These are phyloP conservation scores for Kazachstania sp. DNA, from an alignment of 1,139 yeast species.

Conservation along the genomic window DNA sequence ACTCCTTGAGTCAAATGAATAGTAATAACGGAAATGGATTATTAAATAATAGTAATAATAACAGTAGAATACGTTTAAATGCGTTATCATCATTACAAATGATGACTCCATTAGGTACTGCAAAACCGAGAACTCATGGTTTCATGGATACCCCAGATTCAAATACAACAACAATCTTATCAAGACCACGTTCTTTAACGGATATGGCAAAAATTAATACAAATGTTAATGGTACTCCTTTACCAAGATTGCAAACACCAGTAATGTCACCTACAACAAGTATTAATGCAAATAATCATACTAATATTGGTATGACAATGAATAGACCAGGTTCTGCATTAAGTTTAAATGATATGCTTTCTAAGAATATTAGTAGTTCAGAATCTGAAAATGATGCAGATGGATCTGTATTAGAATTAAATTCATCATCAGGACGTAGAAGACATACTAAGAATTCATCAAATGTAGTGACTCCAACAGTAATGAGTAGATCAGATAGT, in stretches of 20 bases:
- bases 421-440: not conserved
- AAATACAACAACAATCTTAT: conserved; percentile 8
- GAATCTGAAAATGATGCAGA: conserved; percentile 14
- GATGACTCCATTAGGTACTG: conserved; percentile 31
- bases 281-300: not conserved
- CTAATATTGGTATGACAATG: not conserved
- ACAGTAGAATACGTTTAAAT: conserved; percentile 21
- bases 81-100: conserved; percentile 34
- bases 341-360: conserved; percentile 18
- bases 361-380: conserved; percentile 32
- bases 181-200: conserved; percentile 24
- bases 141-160: conserved; percentile 15
- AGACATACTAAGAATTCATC: conserved; percentile 15
- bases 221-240: not conserved
- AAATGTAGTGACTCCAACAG: conserved; percentile 20
- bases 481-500: conserved; percentile 19
- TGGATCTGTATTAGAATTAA: not conserved
- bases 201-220: conserved; percentile 11
- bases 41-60: conserved; percentile 8
- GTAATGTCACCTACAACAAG: not conserved
- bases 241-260: conserved; percentile 1
- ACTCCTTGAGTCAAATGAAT: conserved; percentile 4
- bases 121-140: conserved; percentile 2
- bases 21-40: not conserved
- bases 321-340: conserved; percentile 25